Conservation (phyloP, 345 rosid species). For the Zanthoxylum bungeanum region DNA sequence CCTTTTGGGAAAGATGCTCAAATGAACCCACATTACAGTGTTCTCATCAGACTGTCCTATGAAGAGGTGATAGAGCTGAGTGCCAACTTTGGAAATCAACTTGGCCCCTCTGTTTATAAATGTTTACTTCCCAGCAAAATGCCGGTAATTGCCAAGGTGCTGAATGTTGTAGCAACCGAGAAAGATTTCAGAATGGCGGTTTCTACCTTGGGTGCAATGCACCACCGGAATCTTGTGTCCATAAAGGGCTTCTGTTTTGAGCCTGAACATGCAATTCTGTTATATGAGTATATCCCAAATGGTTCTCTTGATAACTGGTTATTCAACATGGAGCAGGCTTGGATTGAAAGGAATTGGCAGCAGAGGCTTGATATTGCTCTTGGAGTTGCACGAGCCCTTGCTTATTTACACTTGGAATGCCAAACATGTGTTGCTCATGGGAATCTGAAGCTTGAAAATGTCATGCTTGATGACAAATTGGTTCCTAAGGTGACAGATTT, state of each 20-base stretch:
- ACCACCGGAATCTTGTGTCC: slow-evolving; percentile 32
- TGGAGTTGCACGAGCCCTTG: slow-evolving; percentile 38
- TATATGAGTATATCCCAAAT: slow-evolving; percentile 24
- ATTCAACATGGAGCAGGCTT: slow-evolving; percentile 12
- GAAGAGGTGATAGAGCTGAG: slow-evolving; percentile 30
- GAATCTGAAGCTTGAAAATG: slow-evolving; percentile 34
- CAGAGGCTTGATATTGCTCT: slow-evolving; percentile 35
- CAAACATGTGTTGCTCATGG: slow-evolving; percentile 31
- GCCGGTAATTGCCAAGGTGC: slow-evolving; percentile 24
- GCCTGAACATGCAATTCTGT: slow-evolving; percentile 12
- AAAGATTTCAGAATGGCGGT: slow-evolving; percentile 31
- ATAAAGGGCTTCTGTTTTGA: slow-evolving; percentile 39
- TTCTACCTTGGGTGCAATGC: slow-evolving; percentile 34
- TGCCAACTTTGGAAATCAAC: slow-evolving; percentile 19
- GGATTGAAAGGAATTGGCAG: slow-evolving; percentile 21
- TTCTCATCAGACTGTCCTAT: slow-evolving; percentile 25
- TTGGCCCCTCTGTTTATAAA: slow-evolving; percentile 28
- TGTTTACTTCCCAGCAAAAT: slow-evolving; percentile 23
- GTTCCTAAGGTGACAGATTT: slow-evolving; percentile 35
- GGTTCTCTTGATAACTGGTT: slow-evolving; percentile 36
- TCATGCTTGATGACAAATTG: slow-evolving; percentile 33
- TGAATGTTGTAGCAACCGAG: slow-evolving; percentile 19
- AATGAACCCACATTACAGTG: slow-evolving; percentile 22
- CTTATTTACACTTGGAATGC: slow-evolving; percentile 38
- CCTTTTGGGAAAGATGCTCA: slow-evolving; percentile 28